phyloP scores from a whole-genome alignment of 1,284 basidiomycete species.

The Ceratobasidium sp. region DNA sequence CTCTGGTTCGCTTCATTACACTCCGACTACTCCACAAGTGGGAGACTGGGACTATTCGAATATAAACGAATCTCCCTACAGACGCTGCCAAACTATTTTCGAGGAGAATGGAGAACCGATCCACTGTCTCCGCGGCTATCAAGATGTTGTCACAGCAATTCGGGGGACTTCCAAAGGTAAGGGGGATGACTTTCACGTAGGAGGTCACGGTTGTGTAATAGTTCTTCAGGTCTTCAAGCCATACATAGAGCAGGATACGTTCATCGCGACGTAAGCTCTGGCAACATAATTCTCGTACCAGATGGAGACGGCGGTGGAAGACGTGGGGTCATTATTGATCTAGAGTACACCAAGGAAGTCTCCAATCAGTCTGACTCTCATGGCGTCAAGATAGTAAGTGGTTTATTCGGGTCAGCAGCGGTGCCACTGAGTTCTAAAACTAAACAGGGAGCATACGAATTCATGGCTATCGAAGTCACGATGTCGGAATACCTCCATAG shows the following conservation, averaged over 20 bases:
- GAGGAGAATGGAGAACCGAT: slow-evolving; percentile 30
- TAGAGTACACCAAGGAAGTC: slow-evolving; percentile 24
- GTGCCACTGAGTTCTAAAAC: no score
- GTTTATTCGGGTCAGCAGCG: not conserved
- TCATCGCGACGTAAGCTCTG: slow-evolving; percentile 41
- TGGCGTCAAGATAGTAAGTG: slow-evolving; percentile 20
- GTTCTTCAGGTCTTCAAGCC: not conserved
- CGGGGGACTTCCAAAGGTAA: slow-evolving; percentile 15
- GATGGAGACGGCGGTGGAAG: not conserved
- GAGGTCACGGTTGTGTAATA: not conserved
- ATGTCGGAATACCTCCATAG: not conserved
- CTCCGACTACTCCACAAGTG: not conserved
- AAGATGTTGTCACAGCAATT: not conserved
- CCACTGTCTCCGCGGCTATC: slow-evolving; percentile 14
- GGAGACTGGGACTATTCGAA: not conserved
- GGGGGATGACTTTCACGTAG: not conserved
- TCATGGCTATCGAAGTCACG: not conserved
- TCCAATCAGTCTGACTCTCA: not conserved
- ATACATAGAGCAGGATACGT: slow-evolving; percentile 4
- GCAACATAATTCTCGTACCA: slow-evolving; percentile 37
- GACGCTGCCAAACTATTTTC: slow-evolving; percentile 40
- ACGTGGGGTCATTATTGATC: slow-evolving; percentile 19
- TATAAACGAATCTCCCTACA: not conserved
- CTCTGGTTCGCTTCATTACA: not conserved
- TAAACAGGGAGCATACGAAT: slow-evolving; percentile 19